Base-by-base conservation (phyloP, 2,329 filamentous ascomycete genomes). In the Aspergillus pseudoviridinutans region DNA sequence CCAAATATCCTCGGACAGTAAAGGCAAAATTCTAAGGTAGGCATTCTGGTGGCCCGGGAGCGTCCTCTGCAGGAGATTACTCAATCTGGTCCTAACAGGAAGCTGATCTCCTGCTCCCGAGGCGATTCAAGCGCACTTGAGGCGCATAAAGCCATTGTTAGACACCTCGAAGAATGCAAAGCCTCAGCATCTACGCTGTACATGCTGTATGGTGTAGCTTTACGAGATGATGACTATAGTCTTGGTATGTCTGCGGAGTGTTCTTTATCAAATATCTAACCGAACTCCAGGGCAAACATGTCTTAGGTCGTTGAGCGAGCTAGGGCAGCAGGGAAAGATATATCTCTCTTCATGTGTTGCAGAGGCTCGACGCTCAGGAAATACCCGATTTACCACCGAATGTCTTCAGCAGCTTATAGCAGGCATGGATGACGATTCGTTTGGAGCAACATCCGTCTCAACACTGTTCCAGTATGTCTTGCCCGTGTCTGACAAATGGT, bases 311-410 rank as follows among this genome's bases (percentile, higher is more conserved):
- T 76, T 96, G 27, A 82, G 80, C 55, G 78, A 78, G n/a, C 70
- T 77, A 6, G 78, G 80, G 0, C 70, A 77, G 0, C 79, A 82
- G 24, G 82, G 87, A 35, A 77, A 79, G 22, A 84, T 85, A 14
- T 83, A 91, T 47, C 78, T 97, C 0, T 91, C 92, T 62, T 89
- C 91, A 1, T 96, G 92, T 65, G 84, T 91, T 24, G 76, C 91
- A 28, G 91, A 95, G 70, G 88, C 91, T 2, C 86, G 92, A 51
- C 79, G 85, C 60, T 77, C 78, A 0, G 84, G 86, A 0, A 84
- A 91, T 59, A 86, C 82, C 52, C 61, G 77, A 0, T 84, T 87
- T 61, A 83, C 87, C 1, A 75, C 87, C 12, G 71, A 78, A 29
- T 82, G 84, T 10, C 70, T 92, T 50, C 83, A 84, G 62, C 78